Evolutionary conservation across 208 protist genomes (phyloP), one percentile per base, ranked within the genome.

Genomic region (Leishmania braziliensis): DNA sequence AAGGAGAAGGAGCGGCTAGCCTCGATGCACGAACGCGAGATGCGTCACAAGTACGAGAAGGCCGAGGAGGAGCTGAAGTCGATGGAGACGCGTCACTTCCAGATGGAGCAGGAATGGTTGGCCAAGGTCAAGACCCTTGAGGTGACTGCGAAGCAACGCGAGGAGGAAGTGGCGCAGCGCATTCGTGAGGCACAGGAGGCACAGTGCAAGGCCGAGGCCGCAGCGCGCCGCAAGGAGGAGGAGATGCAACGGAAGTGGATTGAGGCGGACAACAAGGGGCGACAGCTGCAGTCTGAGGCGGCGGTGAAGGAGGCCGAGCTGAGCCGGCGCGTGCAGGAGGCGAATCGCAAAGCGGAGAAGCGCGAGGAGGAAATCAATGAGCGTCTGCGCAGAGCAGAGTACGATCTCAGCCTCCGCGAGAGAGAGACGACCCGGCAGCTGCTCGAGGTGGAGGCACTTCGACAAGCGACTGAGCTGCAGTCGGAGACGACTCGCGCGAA

Each of bases 281-380:
- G 84, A 0, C 75, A 71, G 71, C 70, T 93, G 71, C 88, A 94
- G 75, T 77, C 78, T 0, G 88, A 92, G 80, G 77, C 86, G 73
- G 85, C 84, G n/a, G 81, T 73, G n/a, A 86, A 89, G 75, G 90
- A 96, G 82, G 75, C 72, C 2, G 90, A 96, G 80, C 86, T 92
- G 60, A 86, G 91, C 68, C 75, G 78, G 39, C 87, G 88, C 69
- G 43, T 96, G 60, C 77, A 83, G n/a, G 88, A 96, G 76, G 80
- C 89, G 23, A 84, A 88, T 36, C 81, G 79, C 50, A 73, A 85
- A 18, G 88, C 86, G 3, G 75, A 90, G 71, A 66, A 83, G 77
- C 86, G 84, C 12, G 88, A 91, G 79, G 62, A 54, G 10, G 88
- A 91, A 70, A 71, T 91, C 48, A 83, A 91, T 48, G 88, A 87